Evolutionary conservation across 306 rosid species (phyloP).

Genomic region (Cucumis sativus): DNA sequence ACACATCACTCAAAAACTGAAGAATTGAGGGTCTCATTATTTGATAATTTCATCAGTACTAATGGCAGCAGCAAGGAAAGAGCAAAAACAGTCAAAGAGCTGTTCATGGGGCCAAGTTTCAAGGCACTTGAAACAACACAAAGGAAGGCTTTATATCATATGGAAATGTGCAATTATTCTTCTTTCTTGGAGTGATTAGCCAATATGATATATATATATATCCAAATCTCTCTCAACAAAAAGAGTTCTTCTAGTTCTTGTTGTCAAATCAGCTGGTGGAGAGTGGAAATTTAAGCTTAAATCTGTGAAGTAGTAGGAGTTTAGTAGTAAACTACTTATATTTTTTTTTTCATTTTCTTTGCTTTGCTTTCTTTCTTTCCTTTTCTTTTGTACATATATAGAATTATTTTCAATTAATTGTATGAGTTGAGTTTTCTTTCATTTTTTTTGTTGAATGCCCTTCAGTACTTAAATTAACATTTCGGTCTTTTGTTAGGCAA

Average conservation of each 20-base stretch:
- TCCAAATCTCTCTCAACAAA: background rate
- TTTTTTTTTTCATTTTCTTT: background rate
- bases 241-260: background rate
- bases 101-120: slow-evolving; percentile 47
- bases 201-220: no score
- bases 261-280: background rate
- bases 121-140: slow-evolving; percentile 55
- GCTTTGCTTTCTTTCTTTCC: background rate
- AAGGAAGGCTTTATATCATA: slow-evolving; percentile 67
- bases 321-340: background rate
- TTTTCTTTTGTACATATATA: background rate
- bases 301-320: background rate
- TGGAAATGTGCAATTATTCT: slow-evolving; percentile 83
- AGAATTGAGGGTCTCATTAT: background rate
- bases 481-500: background rate
- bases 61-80: slow-evolving; percentile 18
- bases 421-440: no score
- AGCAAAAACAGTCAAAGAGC: slow-evolving; percentile 28
- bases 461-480: no score
- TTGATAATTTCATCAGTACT: background rate
- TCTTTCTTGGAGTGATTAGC: slow-evolving; percentile 56
- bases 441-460: no score
- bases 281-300: no score
- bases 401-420: no score
- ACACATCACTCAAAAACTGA: background rate